Percentiles rank a stretch among this genome's conserved stretches.
These are phyloP conservation scores for Allantophomopsis lycopodina DNA, from an alignment of 2,329 filamentous ascomycete species.

Conservation along the genomic window DNA sequence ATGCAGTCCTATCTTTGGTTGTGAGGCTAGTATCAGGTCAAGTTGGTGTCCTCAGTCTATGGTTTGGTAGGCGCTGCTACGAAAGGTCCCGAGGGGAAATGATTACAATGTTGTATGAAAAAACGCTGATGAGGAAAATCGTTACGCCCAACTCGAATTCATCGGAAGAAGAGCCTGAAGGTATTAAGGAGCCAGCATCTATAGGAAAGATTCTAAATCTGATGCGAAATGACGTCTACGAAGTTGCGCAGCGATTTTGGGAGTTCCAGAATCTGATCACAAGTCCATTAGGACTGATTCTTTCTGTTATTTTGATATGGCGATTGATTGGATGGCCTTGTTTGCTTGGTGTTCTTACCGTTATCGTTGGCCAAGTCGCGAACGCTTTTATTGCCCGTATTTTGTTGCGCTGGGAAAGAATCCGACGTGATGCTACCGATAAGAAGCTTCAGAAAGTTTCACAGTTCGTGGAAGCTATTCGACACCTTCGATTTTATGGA, in stretches of 20 bases:
- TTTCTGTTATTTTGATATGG: constrained; percentile 65
- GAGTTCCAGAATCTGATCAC: constrained; percentile 66
- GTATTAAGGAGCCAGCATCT: constrained; percentile 46
- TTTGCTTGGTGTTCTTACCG: constrained; percentile 56
- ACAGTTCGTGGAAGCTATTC: constrained; percentile 77
- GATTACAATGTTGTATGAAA: constrained; percentile 75
- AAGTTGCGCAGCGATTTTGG: constrained; percentile 77
- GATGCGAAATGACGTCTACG: constrained; percentile 71
- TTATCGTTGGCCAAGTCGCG: constrained; percentile 52
- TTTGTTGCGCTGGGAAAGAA: constrained; percentile 55
- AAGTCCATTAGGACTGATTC: constrained; percentile 61
- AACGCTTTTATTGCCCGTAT: constrained; percentile 55
- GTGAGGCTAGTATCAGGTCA: constrained; percentile 50
- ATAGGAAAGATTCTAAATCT: constrained; percentile 87
- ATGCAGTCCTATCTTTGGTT: constrained; percentile 46
- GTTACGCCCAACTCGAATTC: constrained; percentile 14
- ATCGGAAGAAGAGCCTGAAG: background rate
- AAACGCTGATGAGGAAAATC: constrained; percentile 25
- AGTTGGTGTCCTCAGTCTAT: constrained; percentile 54
- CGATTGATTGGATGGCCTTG: constrained; percentile 69
- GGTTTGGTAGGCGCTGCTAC: constrained; percentile 76
- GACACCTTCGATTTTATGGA: constrained; percentile 69
- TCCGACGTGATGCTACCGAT: constrained; percentile 63
- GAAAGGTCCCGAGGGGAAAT: constrained; percentile 76
- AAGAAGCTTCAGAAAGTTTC: constrained; percentile 65